Percentiles rank a stretch among this genome's conserved stretches.
These are phyloP conservation scores for Tulasnella sp. DNA, from an alignment of 768 basidiomycete genomes.

Conservation along the genomic window DNA sequence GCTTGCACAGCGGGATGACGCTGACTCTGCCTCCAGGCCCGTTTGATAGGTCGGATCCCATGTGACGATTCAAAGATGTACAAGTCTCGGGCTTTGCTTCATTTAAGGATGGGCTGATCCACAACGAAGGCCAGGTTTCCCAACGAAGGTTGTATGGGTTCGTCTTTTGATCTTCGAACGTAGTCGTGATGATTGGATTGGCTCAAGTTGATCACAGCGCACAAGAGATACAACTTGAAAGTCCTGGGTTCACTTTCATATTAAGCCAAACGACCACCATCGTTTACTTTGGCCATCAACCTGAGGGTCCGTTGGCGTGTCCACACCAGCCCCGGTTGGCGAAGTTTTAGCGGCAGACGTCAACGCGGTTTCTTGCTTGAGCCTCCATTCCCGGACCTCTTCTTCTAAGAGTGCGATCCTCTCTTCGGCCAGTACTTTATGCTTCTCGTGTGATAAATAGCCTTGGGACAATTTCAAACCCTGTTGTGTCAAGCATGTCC, in stretches of 20 bases:
- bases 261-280: constrained; percentile 12
- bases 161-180: too few species aligned
- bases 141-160: too few species aligned
- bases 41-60: too few species aligned
- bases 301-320: background rate
- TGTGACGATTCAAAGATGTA: too few species aligned
- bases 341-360: too few species aligned
- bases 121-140: too few species aligned
- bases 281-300: background rate
- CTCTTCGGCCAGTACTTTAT: constrained; percentile 4
- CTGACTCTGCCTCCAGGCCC: too few species aligned
- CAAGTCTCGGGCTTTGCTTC: too few species aligned
- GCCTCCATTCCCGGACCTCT: constrained; percentile 2
- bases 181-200: background rate
- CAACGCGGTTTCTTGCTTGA: background rate
- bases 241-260: background rate
- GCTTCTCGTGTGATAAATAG: constrained; percentile 12
- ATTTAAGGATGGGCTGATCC: too few species aligned
- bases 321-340: too few species aligned
- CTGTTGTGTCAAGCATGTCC: background rate
- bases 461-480: constrained; percentile 3
- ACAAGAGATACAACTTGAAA: background rate
- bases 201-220: background rate
- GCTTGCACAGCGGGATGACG: too few species aligned
- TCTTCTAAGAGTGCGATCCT: constrained; percentile 1